Percentiles rank a stretch among this genome's conserved stretches.
Evolutionary conservation across 495 filamentous ascomycete genomes (phyloP).

Genomic region (Talaromyces liani): DNA sequence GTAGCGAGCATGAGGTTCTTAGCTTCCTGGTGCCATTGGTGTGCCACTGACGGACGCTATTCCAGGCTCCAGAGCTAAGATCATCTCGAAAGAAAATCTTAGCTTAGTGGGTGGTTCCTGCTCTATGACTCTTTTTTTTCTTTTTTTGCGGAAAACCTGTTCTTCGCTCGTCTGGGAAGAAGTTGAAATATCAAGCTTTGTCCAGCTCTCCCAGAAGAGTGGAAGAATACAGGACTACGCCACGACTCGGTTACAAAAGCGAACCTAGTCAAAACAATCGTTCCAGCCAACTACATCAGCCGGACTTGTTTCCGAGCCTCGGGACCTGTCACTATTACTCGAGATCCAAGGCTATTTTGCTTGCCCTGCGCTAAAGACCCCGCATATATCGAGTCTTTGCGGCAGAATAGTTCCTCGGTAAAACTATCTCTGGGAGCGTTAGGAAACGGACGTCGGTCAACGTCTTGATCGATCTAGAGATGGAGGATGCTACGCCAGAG

Average conservation of each 20-base stretch:
- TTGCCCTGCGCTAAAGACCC: neutral
- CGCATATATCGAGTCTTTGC: neutral
- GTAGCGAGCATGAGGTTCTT: neutral
- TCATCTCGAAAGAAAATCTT: neutral
- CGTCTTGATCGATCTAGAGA: neutral
- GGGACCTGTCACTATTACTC: neutral
- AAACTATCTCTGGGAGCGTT: neutral
- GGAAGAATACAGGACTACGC: neutral
- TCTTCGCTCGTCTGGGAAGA: neutral
- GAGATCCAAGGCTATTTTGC: neutral
- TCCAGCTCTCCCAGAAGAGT: neutral
- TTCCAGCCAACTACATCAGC: neutral
- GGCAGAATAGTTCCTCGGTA: neutral
- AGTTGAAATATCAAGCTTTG: neutral
- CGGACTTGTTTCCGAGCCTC: neutral
- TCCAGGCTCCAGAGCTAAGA: neutral
- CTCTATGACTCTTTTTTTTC: neutral
- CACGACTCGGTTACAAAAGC: neutral
- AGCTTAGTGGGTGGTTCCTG: neutral
- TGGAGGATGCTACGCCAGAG: neutral
- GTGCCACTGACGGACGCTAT: neutral
- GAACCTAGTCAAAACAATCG: neutral
- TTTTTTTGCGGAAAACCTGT: neutral
- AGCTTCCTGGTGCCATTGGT: neutral
- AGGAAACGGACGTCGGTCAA: neutral